phyloP scores from a whole-genome alignment of 148 eudicot genomes.

The Limonium bicolor region DNA sequence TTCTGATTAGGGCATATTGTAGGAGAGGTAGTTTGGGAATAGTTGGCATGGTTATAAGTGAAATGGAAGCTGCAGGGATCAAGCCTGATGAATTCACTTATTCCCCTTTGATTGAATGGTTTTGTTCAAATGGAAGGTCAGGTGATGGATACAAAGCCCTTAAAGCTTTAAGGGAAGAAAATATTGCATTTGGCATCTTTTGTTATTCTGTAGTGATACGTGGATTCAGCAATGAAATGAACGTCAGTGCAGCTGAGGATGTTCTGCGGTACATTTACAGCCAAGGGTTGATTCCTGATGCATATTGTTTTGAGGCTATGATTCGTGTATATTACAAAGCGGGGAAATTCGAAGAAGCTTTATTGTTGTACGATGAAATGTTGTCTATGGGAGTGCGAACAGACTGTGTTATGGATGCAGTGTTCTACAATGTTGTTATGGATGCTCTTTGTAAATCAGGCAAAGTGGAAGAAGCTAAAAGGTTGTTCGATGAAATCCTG shows the following conservation, averaged over 20 bases:
- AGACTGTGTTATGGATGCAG: constrained; percentile 42
- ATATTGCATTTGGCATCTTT: constrained; percentile 19
- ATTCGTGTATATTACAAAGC: constrained; percentile 38
- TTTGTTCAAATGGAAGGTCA: constrained; percentile 28
- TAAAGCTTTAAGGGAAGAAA: constrained; percentile 12
- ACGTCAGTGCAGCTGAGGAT: constrained; percentile 35
- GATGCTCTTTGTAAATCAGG: constrained; percentile 46
- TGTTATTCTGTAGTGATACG: constrained; percentile 41
- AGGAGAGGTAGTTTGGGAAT: constrained; percentile 31
- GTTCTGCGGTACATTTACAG: constrained; percentile 37
- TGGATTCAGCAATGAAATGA: constrained; percentile 48
- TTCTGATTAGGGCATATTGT: constrained; percentile 42
- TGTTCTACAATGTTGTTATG: constrained; percentile 32
- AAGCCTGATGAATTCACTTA: constrained; percentile 25
- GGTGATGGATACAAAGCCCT: constrained; percentile 31
- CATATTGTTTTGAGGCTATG: constrained; percentile 24
- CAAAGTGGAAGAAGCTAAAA: constrained; percentile 33
- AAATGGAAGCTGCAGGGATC: constrained; percentile 38
- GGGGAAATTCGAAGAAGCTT: constrained; percentile 26
- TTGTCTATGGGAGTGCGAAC: constrained; percentile 29
- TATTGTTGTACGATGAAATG: constrained; percentile 31
- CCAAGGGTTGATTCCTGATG: constrained; percentile 28
- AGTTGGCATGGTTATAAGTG: constrained; percentile 22
- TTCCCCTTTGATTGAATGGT: constrained; percentile 34
- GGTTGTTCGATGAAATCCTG: constrained; percentile 29